Base-by-base conservation (phyloP, 2,329 filamentous ascomycete genomes). In the Cladosporium halotolerans region DNA sequence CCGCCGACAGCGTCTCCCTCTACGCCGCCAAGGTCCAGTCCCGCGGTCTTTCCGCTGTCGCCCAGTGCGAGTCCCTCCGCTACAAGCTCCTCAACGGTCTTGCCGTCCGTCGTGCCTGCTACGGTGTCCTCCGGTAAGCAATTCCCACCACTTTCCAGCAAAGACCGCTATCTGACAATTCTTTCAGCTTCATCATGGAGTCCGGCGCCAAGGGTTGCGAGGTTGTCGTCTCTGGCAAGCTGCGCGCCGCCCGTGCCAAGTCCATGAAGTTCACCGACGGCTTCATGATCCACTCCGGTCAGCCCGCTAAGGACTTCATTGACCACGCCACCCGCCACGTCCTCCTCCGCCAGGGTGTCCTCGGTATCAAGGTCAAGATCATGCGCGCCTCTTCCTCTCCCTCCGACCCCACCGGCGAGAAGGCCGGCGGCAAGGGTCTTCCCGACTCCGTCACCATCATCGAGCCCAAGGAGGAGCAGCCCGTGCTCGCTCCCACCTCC, bases 281-380 rank as follows among this genome's bases (percentile, higher is more conserved):
- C 76, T 99, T 99, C 89, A 99, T 99, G 93, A 99, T 99, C 80
- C 93, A 99, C 89, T 99, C 93, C 72, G 93, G 93, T 80, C 93
- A 99, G 78, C 93, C 93, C 72, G 93, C 92, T 73, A 92, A 95
- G 80, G 93, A 99, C 81, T 99, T 99, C 82, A 99, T 99, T 76
- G 93, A 99, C 83, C 83, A 80, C 71, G 95, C 95, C 68, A 97
- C 93, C 72, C 93, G 93, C 70, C 93, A 99, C 89, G 93, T 99
- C 70, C 90, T 99, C 66, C 91, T 99, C 77, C 89, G 95, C 80
- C 93, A 99, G 83, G 93, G 93, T 88, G 93, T 99, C 65, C 83
- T 99, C 65, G 93, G 93, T 81, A 99, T 99, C 82, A 99, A 99
- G 86, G 93, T 99, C 79, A 99, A 99, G 91, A 99, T 99, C 81